Evolutionary conservation across 352 stramenopile genomes (phyloP).

Genomic region (Globisporangium lucens): DNA sequence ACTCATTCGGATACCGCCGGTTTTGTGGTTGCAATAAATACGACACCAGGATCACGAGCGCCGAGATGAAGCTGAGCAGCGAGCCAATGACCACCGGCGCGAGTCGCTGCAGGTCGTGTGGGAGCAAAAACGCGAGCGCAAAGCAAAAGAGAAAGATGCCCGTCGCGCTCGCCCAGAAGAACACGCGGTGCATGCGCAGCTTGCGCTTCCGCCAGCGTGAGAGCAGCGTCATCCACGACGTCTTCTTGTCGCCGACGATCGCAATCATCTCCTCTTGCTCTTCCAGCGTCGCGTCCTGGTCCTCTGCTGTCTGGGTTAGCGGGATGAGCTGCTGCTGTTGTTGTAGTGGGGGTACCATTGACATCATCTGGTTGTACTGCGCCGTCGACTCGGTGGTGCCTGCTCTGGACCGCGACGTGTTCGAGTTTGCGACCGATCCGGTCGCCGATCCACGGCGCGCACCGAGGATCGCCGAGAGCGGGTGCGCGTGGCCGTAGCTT

Average conservation of each 20-base stretch:
- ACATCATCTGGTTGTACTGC: slow-evolving; percentile 14
- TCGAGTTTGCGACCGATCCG: neutral
- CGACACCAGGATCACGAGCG: slow-evolving; percentile 47
- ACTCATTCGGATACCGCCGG: slow-evolving; percentile 54
- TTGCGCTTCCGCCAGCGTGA: slow-evolving; percentile 27
- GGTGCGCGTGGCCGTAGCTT: slow-evolving; percentile 37
- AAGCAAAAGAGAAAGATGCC: slow-evolving; percentile 40
- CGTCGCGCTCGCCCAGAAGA: slow-evolving; percentile 31
- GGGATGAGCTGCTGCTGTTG: slow-evolving; percentile 13
- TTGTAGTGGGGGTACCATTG: neutral
- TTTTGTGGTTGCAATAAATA: slow-evolving; percentile 38
- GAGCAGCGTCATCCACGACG: slow-evolving; percentile 26
- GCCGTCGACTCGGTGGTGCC: slow-evolving; percentile 12
- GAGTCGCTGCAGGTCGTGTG: slow-evolving; percentile 31
- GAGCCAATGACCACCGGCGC: slow-evolving; percentile 46
- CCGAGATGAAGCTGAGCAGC: slow-evolving; percentile 47
- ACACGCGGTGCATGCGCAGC: slow-evolving; percentile 18
- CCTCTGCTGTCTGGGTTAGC: slow-evolving; percentile 10
- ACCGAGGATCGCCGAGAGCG: slow-evolving; percentile 39
- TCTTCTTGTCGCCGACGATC: slow-evolving; percentile 29
- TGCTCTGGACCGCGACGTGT: slow-evolving; percentile 1
- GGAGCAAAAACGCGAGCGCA: slow-evolving; percentile 40
- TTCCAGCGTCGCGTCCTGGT: neutral
- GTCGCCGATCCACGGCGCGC: slow-evolving; percentile 16
- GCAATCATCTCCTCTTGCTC: slow-evolving; percentile 4